phyloP scores from a whole-genome alignment of 495 filamentous ascomycete genomes.

The Penicillium bialowiezense region DNA sequence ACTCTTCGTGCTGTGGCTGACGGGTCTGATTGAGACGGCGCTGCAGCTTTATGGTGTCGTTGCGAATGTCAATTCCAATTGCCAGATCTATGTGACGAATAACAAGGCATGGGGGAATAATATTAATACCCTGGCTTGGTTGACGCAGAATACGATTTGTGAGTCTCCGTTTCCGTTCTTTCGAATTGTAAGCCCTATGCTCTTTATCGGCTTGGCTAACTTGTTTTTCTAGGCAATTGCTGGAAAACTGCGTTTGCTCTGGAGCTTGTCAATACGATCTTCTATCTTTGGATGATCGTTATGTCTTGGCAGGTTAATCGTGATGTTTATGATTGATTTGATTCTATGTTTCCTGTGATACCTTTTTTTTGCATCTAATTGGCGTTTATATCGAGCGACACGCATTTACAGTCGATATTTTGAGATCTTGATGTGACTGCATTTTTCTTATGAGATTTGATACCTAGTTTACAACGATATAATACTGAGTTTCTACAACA shows the following conservation, averaged over 20 bases:
- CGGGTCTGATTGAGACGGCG: slow-evolving; percentile 83
- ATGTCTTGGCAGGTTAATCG: slow-evolving; percentile 87
- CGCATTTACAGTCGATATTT: background rate
- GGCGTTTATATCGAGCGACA: slow-evolving; percentile 9
- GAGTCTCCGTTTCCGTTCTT: slow-evolving; percentile 45
- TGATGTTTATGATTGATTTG: slow-evolving; percentile 38
- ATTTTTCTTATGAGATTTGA: background rate
- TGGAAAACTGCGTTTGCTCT: slow-evolving; percentile 62
- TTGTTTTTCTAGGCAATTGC: slow-evolving; percentile 40
- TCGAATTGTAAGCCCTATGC: too few species aligned
- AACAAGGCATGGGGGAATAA: slow-evolving; percentile 57
- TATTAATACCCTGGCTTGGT: slow-evolving; percentile 73
- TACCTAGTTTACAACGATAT: too few species aligned
- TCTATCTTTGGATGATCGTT: slow-evolving; percentile 92
- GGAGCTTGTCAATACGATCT: slow-evolving; percentile 75
- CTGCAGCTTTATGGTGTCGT: slow-evolving; percentile 84
- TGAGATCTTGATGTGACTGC: background rate
- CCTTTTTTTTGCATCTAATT: slow-evolving; percentile 12
- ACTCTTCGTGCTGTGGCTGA: slow-evolving; percentile 88
- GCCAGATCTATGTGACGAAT: slow-evolving; percentile 67
- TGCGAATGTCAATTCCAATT: slow-evolving; percentile 75
- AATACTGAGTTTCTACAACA: too few species aligned
- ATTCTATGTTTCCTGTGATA: slow-evolving; percentile 4
- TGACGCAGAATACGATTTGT: slow-evolving; percentile 87
- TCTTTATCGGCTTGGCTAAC: background rate